Percentiles rank a stretch among this genome's conserved stretches.
phyloP scores from a whole-genome alignment of 768 basidiomycete species.

The Lyophyllum semitale region DNA sequence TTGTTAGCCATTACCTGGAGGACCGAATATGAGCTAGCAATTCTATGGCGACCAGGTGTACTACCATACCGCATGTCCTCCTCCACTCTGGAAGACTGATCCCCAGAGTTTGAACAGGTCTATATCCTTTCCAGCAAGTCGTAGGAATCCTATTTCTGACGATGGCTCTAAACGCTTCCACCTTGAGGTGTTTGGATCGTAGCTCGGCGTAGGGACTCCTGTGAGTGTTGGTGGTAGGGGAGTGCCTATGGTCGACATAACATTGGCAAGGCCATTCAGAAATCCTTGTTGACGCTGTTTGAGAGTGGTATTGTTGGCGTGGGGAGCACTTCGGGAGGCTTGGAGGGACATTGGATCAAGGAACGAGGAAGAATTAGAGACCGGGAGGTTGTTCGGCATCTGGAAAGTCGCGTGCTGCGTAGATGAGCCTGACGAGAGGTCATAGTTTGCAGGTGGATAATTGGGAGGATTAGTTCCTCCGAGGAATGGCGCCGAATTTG shows the following conservation, averaged over 20 bases:
- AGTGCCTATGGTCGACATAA: slow-evolving; percentile 57
- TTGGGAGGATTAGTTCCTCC: slow-evolving; percentile 55
- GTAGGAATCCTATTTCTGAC: slow-evolving; percentile 62
- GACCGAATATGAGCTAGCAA: slow-evolving; percentile 10
- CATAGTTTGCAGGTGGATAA: slow-evolving; percentile 45
- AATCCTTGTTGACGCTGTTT: slow-evolving; percentile 64
- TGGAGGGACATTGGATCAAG: slow-evolving; percentile 48
- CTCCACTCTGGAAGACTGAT: slow-evolving; percentile 60
- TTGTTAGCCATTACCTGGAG: slow-evolving; percentile 51
- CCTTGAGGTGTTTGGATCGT: slow-evolving; percentile 61
- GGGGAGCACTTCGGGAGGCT: slow-evolving; percentile 36
- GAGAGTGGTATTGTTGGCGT: slow-evolving; percentile 30
- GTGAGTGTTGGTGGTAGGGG: slow-evolving; percentile 79
- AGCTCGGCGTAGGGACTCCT: slow-evolving; percentile 56
- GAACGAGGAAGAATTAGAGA: slow-evolving; percentile 40
- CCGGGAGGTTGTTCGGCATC: slow-evolving; percentile 43
- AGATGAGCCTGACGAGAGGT: slow-evolving; percentile 38
- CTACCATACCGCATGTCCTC: slow-evolving; percentile 56
- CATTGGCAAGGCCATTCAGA: slow-evolving; percentile 56
- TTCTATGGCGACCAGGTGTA: slow-evolving; percentile 7
- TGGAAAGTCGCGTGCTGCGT: slow-evolving; percentile 46
- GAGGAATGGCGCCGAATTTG: slow-evolving; percentile 71
- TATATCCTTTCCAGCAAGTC: slow-evolving; percentile 72
- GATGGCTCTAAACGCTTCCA: slow-evolving; percentile 71
- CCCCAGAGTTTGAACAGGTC: slow-evolving; percentile 78